Evolutionary conservation across 768 basidiomycete species (phyloP), one percentile per base, ranked within the genome.

Genomic region (Russula ochroleuca): DNA sequence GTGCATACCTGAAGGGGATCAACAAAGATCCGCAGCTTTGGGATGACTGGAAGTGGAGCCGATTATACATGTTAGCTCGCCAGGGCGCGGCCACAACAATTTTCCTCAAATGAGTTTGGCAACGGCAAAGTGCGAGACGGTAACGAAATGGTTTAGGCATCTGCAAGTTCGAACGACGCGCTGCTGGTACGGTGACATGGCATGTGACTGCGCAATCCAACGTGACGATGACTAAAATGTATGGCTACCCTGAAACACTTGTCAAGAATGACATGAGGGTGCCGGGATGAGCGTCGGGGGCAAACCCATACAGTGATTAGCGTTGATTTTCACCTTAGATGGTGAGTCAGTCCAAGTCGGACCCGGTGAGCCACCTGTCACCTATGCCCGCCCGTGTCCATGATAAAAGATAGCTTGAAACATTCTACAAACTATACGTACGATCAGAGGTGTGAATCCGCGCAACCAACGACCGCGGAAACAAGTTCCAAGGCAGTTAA

Each of bases 221-320:
- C 10, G 40, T 33, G 31, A 40, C 33, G 43, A 31, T 33, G 35
- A 40, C 43, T 57, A 17, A 41, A 51, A 50, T 45, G 28, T 5
- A 35, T 50, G 45, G 50, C 50, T 28, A 47, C 31, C 33, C 35
- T 33, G 62, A 53, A 63, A 63, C 43, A 47, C 31, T 35, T 53
- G 33, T 28, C 23, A 35, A 51, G 17, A 13, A 21, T 51, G 50
- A 58, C 33, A 14, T n/a, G 21, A 40, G 5, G 49, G n/a, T 21
- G 45, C 45, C 45, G n/a, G 35, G 28, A 40, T 33, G 43, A 40
- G 47, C 28, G 28, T 51, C 59, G 28, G 43, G 21, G 41, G 47
- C 14, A 5, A 5, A 28, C 45, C 56, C 15, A 35, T 35, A 49
- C 25, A 11, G 47, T 11, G 25, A 25, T 49, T 15, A 4, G 13